These are phyloP conservation scores for Wickerhamomyces chambardii DNA, from an alignment of 805 yeast species.

Conservation along the genomic window DNA sequence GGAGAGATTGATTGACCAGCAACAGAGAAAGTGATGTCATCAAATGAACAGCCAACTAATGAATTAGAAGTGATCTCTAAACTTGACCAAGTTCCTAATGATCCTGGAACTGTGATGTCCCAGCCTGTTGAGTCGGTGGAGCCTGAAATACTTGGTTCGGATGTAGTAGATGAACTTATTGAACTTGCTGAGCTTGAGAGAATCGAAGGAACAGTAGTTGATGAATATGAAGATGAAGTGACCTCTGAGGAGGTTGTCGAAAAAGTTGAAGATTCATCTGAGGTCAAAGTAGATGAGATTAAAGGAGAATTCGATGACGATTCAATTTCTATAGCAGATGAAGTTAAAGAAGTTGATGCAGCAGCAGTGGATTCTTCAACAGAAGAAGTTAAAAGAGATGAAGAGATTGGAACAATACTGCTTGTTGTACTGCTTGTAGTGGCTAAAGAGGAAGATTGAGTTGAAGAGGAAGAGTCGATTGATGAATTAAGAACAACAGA, in stretches of 20 bases:
- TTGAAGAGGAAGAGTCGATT: constrained; percentile 9
- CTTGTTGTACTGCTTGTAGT: constrained; percentile 20
- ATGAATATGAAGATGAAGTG: constrained; percentile 6
- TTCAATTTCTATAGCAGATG: constrained; percentile 15
- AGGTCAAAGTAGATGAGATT: constrained; percentile 16
- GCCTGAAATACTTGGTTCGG: constrained; percentile 1
- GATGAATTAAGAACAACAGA: background rate
- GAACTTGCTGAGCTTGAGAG: background rate
- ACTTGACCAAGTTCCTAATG: background rate
- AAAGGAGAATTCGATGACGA: constrained; percentile 17
- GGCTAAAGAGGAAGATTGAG: constrained; percentile 17
- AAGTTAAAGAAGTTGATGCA: background rate
- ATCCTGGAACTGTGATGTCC: constrained; percentile 1
- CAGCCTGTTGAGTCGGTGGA: constrained; percentile 1
- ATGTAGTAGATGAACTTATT: background rate
- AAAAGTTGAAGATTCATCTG: constrained; percentile 12
- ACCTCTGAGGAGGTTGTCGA: constrained; percentile 15
- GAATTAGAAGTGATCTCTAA: background rate
- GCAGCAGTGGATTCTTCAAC: background rate
- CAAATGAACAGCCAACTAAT: background rate
- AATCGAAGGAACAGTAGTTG: constrained; percentile 7
- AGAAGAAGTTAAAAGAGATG: constrained; percentile 24
- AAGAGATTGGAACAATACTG: constrained; percentile 25
- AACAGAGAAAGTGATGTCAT: background rate
- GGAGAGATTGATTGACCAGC: background rate